phyloP scores from a whole-genome alignment of 208 protist genomes.

The Zelonia costaricensis region DNA sequence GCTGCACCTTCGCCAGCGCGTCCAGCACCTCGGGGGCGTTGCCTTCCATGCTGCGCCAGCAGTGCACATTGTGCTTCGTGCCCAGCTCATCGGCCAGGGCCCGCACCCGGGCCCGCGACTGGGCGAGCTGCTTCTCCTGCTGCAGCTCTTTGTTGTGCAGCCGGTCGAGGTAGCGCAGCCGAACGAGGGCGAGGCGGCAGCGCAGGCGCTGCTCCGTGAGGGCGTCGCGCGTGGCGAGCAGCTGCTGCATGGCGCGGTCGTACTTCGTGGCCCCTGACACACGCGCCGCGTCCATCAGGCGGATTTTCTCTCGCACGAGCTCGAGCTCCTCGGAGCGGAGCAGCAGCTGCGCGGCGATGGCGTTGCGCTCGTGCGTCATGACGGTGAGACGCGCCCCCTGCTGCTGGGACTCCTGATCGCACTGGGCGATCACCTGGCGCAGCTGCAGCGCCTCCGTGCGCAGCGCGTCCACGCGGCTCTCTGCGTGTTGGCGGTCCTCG shows the following conservation, averaged over 20 bases:
- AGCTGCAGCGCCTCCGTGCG: slow-evolving; percentile 91
- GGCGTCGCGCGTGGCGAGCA: slow-evolving; percentile 86
- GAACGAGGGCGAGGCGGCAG: slow-evolving; percentile 79
- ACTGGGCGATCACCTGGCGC: slow-evolving; percentile 94
- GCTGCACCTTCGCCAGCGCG: slow-evolving; percentile 97
- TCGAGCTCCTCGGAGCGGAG: slow-evolving; percentile 97
- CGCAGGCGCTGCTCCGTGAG: slow-evolving; percentile 93
- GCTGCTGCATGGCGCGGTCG: slow-evolving; percentile 82
- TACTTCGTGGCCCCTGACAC: slow-evolving; percentile 96
- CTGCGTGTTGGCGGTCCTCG: slow-evolving; percentile 61
- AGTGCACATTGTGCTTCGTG: slow-evolving; percentile 98
- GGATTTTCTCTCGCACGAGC: slow-evolving; percentile 97
- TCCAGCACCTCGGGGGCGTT: slow-evolving; percentile 95
- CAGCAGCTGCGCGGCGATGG: slow-evolving; percentile 96
- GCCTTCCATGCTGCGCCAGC: slow-evolving; percentile 97
- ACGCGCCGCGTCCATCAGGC: slow-evolving; percentile 94
- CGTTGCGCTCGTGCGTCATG: slow-evolving; percentile 96
- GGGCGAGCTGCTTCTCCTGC: slow-evolving; percentile 92
- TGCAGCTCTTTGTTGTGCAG: slow-evolving; percentile 89
- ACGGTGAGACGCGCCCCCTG: slow-evolving; percentile 92
- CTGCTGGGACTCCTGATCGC: slow-evolving; percentile 87
- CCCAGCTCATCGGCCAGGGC: slow-evolving; percentile 97
- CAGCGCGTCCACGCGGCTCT: slow-evolving; percentile 58
- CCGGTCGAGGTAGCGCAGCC: slow-evolving; percentile 81
- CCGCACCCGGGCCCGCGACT: slow-evolving; percentile 89